Conservation (phyloP, 495 filamentous ascomycete genomes). For the Rhizodiscina lignyota region DNA sequence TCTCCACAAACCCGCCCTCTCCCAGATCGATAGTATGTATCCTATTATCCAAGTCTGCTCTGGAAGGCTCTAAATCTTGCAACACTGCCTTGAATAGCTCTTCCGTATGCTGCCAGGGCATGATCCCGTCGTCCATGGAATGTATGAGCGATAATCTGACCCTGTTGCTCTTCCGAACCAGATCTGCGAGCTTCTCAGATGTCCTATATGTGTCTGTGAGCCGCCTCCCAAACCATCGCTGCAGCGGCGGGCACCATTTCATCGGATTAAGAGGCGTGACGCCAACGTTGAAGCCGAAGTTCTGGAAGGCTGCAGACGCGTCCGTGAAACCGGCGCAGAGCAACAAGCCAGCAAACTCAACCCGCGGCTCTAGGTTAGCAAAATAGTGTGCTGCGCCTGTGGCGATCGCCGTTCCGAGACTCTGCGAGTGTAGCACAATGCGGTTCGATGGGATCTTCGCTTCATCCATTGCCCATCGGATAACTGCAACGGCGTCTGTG, state of each 20-base stretch:
- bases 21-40: conserved; percentile 9
- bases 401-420: conserved; percentile 17
- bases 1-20: conserved; percentile 8
- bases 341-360: conserved; percentile 16
- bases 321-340: conserved; percentile 13
- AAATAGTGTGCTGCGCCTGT: conserved; percentile 10
- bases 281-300: conserved; percentile 7
- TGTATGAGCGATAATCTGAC: no score
- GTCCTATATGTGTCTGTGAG: conserved; percentile 12
- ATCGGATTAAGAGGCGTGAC: conserved; percentile 9
- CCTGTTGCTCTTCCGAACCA: no score
- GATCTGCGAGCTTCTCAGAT: conserved; percentile 1
- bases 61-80: not conserved
- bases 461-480: conserved; percentile 35
- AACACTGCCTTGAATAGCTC: conserved; percentile 7
- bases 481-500: conserved; percentile 35
- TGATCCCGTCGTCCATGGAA: no score
- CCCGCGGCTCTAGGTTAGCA: no score
- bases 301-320: conserved; percentile 6
- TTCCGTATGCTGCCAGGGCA: conserved; percentile 11
- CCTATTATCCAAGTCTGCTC: conserved; percentile 1
- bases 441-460: conserved; percentile 12
- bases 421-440: conserved; percentile 17
- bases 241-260: conserved; percentile 6
- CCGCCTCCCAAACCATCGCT: conserved; percentile 9